Evolutionary conservation across 179 eudicot genomes (phyloP).

Genomic region (Nepenthes alata): DNA sequence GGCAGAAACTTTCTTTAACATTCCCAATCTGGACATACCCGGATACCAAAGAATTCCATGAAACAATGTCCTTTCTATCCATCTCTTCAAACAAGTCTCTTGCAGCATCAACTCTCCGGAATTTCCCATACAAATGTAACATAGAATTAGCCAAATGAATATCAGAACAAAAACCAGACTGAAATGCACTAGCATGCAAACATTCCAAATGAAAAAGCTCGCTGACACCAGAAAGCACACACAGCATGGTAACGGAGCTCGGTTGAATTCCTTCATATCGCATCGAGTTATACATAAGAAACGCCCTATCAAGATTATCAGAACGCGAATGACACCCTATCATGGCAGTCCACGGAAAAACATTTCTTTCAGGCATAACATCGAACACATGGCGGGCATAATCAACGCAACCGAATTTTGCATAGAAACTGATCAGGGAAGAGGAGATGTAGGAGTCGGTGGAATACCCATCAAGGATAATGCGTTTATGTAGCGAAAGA

Average conservation of each 20-base stretch:
- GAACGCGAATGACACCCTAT: slow-evolving; percentile 55
- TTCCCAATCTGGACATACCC: slow-evolving; percentile 37
- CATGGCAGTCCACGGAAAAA: slow-evolving; percentile 76
- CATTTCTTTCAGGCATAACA: slow-evolving; percentile 49
- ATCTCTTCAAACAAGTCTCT: slow-evolving; percentile 50
- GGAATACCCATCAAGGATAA: slow-evolving; percentile 42
- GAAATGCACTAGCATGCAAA: slow-evolving; percentile 39
- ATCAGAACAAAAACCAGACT: slow-evolving; percentile 36
- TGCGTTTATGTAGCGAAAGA: slow-evolving; percentile 41
- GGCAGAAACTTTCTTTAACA: slow-evolving; percentile 21
- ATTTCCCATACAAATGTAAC: slow-evolving; percentile 56
- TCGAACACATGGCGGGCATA: slow-evolving; percentile 66
- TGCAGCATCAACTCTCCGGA: slow-evolving; percentile 48
- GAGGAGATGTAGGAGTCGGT: slow-evolving; percentile 56
- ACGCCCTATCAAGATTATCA: slow-evolving; percentile 30
- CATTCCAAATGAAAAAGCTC: slow-evolving; percentile 33
- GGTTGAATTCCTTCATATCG: slow-evolving; percentile 40
- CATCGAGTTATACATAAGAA: slow-evolving; percentile 50
- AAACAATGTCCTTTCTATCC: slow-evolving; percentile 50
- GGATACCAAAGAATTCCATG: slow-evolving; percentile 78
- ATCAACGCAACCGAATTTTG: slow-evolving; percentile 21
- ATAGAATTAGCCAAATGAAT: slow-evolving; percentile 46
- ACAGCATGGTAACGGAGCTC: slow-evolving; percentile 47
- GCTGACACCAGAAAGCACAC: slow-evolving; percentile 41
- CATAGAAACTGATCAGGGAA: slow-evolving; percentile 62